Conservation (phyloP, 768 basidiomycete genomes). For the Galerina sulciceps region DNA sequence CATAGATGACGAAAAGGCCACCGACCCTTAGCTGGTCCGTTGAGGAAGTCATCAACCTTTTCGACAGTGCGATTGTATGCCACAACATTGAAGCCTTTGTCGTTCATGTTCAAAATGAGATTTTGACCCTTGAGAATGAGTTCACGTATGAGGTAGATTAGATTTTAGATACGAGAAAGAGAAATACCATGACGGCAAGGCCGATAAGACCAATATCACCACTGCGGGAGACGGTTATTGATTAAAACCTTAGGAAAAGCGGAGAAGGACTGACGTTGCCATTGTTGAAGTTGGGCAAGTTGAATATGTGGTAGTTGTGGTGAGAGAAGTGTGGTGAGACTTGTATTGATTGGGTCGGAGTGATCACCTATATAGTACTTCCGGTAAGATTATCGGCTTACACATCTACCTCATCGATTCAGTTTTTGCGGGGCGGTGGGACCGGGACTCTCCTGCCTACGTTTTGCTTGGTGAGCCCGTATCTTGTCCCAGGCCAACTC, state of each 20-base stretch:
- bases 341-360: conserved; percentile 20
- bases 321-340: conserved; percentile 32
- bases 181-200: conserved; percentile 94
- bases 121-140: conserved; percentile 79
- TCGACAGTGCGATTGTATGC: conserved; percentile 96
- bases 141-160: conserved; percentile 16
- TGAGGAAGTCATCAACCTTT: conserved; percentile 96
- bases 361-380: conserved; percentile 28
- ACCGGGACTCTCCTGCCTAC: conserved; percentile 11
- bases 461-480: background rate
- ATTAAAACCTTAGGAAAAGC: conserved; percentile 1
- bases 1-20: conserved; percentile 19
- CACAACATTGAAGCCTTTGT: conserved; percentile 98
- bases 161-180: conserved; percentile 16
- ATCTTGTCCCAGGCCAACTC: conserved; percentile 15
- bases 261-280: conserved; percentile 33
- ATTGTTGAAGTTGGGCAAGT: conserved; percentile 51
- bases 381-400: conserved; percentile 28
- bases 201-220: conserved; percentile 99
- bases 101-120: conserved; percentile 98
- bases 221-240: conserved; percentile 45
- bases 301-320: conserved; percentile 33
- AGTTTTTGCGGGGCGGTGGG: conserved; percentile 17
- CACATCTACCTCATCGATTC: conserved; percentile 27
- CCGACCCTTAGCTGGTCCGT: conserved; percentile 96